Evolutionary conservation across 805 yeast genomes (phyloP), one percentile per base, ranked within the genome.

Genomic region (Monosporozyma servazzii): DNA sequence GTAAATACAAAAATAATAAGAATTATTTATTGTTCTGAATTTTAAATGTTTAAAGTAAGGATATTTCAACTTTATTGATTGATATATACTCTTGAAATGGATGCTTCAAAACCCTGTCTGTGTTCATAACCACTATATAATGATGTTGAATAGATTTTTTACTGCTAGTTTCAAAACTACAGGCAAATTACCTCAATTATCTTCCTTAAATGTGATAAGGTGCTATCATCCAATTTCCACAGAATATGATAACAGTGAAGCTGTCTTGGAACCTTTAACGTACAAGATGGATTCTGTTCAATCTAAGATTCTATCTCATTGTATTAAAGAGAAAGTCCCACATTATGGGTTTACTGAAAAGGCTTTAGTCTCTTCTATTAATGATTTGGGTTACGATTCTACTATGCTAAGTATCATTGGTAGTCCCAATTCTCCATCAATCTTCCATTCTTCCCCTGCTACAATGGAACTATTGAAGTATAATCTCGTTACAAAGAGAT

Each of bases 381-480:
- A 57, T 27, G 60, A 59, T 25, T 51, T 67, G 39, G 65, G 61
- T 23, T 53, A 58, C 36, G 54, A 62, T 3, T 60, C 68, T 0
- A 56, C 65, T 10, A 48, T 63, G 55, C 46, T 67, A 8, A 60
- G 65, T 9, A 65, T 58, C 2, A 45, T 66, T 27, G 69, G 69
- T 15, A 58, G 67, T 7, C 53, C 66, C 36, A 67, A 67, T 48
- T 57, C 67, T 7, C 69, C 68, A 18, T 57, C 66, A 3, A 53
- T 65, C 29, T 49, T 65, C 18, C 68, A 65, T 53, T 59, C 64
- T 1, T 63, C 69, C 3, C 64, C 70, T 25, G 67, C 70, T 25
- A 64, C 64, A 2, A 53, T 64, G 58, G 80, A 80, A 49, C 75
- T 85, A 54, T 76, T 81, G 48, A 78, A 74, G 64, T 75, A 79